Conservation (phyloP, 169 alveolate genomes). For the Plasmodium yoelii region DNA sequence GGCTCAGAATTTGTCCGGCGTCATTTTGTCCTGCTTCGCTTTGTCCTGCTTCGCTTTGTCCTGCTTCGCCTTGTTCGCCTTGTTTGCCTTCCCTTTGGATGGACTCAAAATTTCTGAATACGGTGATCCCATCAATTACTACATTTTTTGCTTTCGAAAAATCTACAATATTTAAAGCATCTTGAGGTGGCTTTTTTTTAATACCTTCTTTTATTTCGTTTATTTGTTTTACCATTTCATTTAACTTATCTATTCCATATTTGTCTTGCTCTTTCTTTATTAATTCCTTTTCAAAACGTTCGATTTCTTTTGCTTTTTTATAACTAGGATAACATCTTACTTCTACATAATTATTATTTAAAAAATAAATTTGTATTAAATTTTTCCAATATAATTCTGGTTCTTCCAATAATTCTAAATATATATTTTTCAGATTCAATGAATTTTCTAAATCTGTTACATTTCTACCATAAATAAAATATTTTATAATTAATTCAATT, state of each 20-base stretch:
- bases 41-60: background rate
- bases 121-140: constrained; percentile 69
- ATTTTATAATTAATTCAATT: constrained; percentile 77
- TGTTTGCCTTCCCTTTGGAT: background rate
- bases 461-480: constrained; percentile 72
- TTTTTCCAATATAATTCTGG: constrained; percentile 83
- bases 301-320: constrained; percentile 70
- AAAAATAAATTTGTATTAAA: constrained; percentile 57
- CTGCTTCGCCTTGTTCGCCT: constrained; percentile 16
- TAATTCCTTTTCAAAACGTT: constrained; percentile 75
- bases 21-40: constrained; percentile 15
- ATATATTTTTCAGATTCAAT: constrained; percentile 61
- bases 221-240: constrained; percentile 73
- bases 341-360: constrained; percentile 65
- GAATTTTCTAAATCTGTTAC: constrained; percentile 72
- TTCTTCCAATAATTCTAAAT: constrained; percentile 32
- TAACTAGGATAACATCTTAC: constrained; percentile 80
- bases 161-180: constrained; percentile 52
- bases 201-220: constrained; percentile 45
- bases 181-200: constrained; percentile 74
- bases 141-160: constrained; percentile 60
- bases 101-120: constrained; percentile 63
- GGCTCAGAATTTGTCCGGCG: background rate
- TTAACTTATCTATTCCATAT: constrained; percentile 73
- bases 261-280: constrained; percentile 63